Evolutionary conservation across 78 protist genomes (phyloP), one percentile per base, ranked within the genome.

Genomic region (Planoprotostelium fungivorum): DNA sequence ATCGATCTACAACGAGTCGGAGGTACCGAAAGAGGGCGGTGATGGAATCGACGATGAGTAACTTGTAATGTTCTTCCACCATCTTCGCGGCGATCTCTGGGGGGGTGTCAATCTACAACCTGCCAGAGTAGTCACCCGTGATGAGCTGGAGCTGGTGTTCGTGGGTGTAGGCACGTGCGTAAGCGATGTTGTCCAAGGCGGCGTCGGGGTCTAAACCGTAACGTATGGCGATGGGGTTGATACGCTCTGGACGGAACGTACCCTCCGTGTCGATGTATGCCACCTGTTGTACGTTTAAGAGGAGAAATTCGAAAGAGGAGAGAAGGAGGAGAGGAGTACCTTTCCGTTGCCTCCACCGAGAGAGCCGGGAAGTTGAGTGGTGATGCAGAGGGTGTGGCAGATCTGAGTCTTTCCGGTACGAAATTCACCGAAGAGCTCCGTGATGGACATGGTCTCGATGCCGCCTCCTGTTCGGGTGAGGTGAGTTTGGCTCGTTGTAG

Each of bases 201-300:
- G 95, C 98, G n/a, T 94, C 85, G 31, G 93, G 93, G n/a, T 35
- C 1, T 25, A 94, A 88, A 0, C 96, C 96, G 39, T 37, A 96
- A 29, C 94, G 1, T 9, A 5, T 87, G 29, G 99, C 99, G 31
- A 96, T 93, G 23, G 89, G 90, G 0, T 89, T 38, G 28, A 98
- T 91, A 0, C 99, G 88, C 92, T 98, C 97, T 28, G 99, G 99
- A 0, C 99, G 95, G 91, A 98, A 98, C 0, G 99, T 98, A 29
- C 99, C 99, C 85, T 98, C 99, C 0, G 99, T 98, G 88, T 98
- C 99, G 36, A 98, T 96, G 91, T 96, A 98, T 35, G 97, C 91
- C 31, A 51, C 73, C 73, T 51, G 73, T 51, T 51, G 16, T 16
- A 51, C 73, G 73, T 51, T 51, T 16, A 51, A 51, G 73, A 51